Evolutionary conservation across 495 filamentous ascomycete species (phyloP), one percentile per base, ranked within the genome.

Genomic region (Penicillium lagena): DNA sequence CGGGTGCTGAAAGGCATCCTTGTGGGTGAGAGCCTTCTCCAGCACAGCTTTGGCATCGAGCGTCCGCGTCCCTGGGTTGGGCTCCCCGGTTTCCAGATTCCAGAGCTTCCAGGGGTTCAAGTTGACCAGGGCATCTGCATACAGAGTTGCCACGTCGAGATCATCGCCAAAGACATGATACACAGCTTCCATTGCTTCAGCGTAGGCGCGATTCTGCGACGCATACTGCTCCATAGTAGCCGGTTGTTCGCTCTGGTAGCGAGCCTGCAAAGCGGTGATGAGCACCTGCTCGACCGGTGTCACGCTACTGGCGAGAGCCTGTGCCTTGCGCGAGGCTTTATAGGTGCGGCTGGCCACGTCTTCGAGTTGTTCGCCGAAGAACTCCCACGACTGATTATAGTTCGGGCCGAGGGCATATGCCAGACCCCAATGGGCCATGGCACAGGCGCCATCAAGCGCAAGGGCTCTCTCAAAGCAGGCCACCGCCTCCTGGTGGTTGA

Each of bases 351-450:
- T 47, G 22, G 80, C 56, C 4, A 60, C 72, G 0, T 43, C 30
- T 8, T 64, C 49, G 4, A 80, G 50, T 22, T 84, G 78, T 2
- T 59, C 46, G 10, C 64, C 56, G 42, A 83, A 79, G 47, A 84
- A 84, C 1, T 74, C 68, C 83, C 82, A 87, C 0, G 82, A 74
- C 56, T 85, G 83, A 54, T 87, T 86, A 58, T 87, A 87, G 50
- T 87, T 85, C 5, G 83, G 81, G 5, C 83, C 83, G 0, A 81
- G 52, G 9, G 76, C 56, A 53, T 76, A 86, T 0, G 83, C 80
- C 2, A 83, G 54, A 0, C 82, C 83, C 83, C 83, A 87, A 44
- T 81, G 76, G 12, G 81, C 81, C 58, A 85, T 78, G 9, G 73
- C 70, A 54, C 77, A 83, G 11, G 58, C 50, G 1, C 62, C 47